Evolutionary conservation across 2,329 filamentous ascomycete genomes (phyloP), one percentile per base, ranked within the genome.

Genomic region (Aspergillus sp.): DNA sequence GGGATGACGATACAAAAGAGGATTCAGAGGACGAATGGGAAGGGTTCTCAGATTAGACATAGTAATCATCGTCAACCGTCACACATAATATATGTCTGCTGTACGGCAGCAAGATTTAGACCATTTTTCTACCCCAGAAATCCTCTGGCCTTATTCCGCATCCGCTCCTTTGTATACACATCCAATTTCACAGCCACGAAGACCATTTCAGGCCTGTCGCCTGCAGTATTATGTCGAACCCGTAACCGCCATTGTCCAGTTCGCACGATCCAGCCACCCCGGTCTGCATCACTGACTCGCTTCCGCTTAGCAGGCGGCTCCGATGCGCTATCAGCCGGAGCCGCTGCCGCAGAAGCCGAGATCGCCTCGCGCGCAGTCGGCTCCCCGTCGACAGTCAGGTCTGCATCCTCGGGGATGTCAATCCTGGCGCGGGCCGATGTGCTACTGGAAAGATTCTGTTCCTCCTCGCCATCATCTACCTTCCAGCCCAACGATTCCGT

Each of bases 121-220:
- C n/a, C n/a, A n/a, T 32, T 45, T n/a, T 43, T 47, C 20, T 25
- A 37, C 20, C 35, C 49, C 35, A 93, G 55, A 52, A 93, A 93
- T 0, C 60, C 62, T 40, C 82, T 71, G 31, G 66, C 57, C 30
- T 60, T 61, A 61, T 93, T 93, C 41, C 83, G 71, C 8, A 69
- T 69, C 40, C 68, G 66, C 58, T 89, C 76, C 5, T 68, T 71
- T 33, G 71, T 80, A 45, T 78, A 72, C 0, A 79, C 81, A 44
- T 93, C 82, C 15, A 93, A 53, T 57, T 83, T 86, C 20, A 88
- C 82, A 1, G 78, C 82, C 11, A 82, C 69, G 30, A 93, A 68
- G 14, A 85, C 69, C 37, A 84, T 80, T 59, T 89, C 81, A 35
- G 80, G 68, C 2, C 66, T 65, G 24, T 64, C 66, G 17, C 43